Conservation (phyloP, 352 stramenopile genomes). For the Globisporangium middletonii region DNA sequence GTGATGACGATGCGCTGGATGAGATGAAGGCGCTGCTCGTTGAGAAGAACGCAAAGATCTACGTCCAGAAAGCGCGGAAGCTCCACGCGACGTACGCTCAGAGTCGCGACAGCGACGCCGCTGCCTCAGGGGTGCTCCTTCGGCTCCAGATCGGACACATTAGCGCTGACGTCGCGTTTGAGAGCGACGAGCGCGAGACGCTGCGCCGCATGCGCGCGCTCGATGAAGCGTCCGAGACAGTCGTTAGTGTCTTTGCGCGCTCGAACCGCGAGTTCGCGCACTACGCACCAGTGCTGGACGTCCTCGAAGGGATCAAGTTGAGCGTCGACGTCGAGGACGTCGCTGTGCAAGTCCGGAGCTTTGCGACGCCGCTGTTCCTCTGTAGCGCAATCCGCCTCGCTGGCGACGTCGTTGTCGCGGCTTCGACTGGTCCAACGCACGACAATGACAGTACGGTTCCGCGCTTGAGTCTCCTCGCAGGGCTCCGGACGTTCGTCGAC, state of each 20-base stretch:
- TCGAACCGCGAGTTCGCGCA: slow-evolving; percentile 11
- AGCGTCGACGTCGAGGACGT: slow-evolving; percentile 26
- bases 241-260: slow-evolving; percentile 22
- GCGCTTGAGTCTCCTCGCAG: slow-evolving; percentile 16
- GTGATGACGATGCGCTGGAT: slow-evolving; percentile 20
- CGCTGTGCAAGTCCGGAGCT: slow-evolving; percentile 35
- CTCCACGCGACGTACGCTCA: slow-evolving; percentile 13
- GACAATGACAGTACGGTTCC: slow-evolving; percentile 3
- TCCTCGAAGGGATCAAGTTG: slow-evolving; percentile 27
- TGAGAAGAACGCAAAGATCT: slow-evolving; percentile 59
- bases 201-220: slow-evolving; percentile 28
- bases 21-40: slow-evolving; percentile 42
- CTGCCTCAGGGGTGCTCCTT: slow-evolving; percentile 20
- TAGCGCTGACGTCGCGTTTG: slow-evolving; percentile 28
- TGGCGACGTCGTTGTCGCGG: slow-evolving; percentile 33
- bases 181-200: slow-evolving; percentile 22
- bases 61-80: slow-evolving; percentile 51
- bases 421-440: slow-evolving; percentile 10
- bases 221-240: slow-evolving; percentile 34
- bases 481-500: slow-evolving; percentile 35
- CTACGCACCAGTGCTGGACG: slow-evolving; percentile 23
- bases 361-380: slow-evolving; percentile 39
- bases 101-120: slow-evolving; percentile 5
- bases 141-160: slow-evolving; percentile 27
- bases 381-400: slow-evolving; percentile 25